Base-by-base conservation (phyloP, 169 alveolate genomes). In the Plasmodium sp. region DNA sequence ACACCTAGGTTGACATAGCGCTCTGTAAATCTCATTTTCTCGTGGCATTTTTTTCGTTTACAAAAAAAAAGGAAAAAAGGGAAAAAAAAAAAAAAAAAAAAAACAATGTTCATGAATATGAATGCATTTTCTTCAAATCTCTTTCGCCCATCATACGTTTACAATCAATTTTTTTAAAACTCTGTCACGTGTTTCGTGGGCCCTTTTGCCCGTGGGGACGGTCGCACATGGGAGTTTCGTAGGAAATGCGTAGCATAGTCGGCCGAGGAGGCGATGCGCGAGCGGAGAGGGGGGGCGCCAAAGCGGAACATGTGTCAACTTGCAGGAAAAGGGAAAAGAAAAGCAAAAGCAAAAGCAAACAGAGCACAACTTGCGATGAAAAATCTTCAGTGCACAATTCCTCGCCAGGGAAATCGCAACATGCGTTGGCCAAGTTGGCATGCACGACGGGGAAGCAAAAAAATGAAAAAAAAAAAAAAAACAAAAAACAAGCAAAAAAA, bases 21-120 rank as follows among this genome's bases (percentile, higher is more conserved):
- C 84, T 43, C 27, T 58, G 75, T 86, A 36, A 86, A 86, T 86
- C 83, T 86, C 93, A 86, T 86, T 56, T 86, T 86, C 81, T 72
- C 83, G 75, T 83, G 77, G 27, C 92, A 84, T 84, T 84, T 84
- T 84, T 84, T 43, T 84, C 77, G 6, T 27, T 67, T 67, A 67
- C 77, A 67, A 67, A 67, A 67, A 67, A 67, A 22, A 22, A 67
- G 18, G 5, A 2, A 6, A 6, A 67, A 67, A 67, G 27, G 27
- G 2, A n/a, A 5, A 6, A 6, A 6, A 22, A 22, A 67, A 22
- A 67, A 67, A 67, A 67, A 14, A 56, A 56, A 56, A 67, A 27
- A 67, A 22, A 67, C 22, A 22, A 22, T 51, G 58, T 48, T 48
- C 58, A 48, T 12, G 58, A 48, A 48, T 48, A 22, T 22, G 27